Conservation (phyloP, 305 asterid genomes). For the Petunia hybrid region DNA sequence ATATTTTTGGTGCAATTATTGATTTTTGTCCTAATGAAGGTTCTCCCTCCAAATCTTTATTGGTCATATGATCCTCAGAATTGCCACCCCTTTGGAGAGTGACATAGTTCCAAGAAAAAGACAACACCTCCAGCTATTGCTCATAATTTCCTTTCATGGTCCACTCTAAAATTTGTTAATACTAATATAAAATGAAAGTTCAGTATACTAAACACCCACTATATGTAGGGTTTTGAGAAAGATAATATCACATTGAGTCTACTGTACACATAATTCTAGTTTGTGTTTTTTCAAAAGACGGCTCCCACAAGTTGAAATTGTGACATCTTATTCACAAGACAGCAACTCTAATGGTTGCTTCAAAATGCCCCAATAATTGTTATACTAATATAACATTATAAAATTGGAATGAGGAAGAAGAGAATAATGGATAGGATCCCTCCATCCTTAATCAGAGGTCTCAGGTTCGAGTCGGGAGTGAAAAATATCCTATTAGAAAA, state of each 20-base stretch:
- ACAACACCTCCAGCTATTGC: conserved; percentile 54
- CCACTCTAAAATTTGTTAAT: not conserved
- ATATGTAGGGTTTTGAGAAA: too few relatives aligned
- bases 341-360: conserved; percentile 37
- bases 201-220: too few relatives aligned
- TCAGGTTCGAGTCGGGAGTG: too few relatives aligned
- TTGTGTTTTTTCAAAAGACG: too few relatives aligned
- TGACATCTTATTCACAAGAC: too few relatives aligned
- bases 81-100: conserved; percentile 57
- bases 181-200: too few relatives aligned
- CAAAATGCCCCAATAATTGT: conserved; percentile 30
- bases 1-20: conserved; percentile 58
- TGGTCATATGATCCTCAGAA: conserved; percentile 50
- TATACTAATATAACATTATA: conserved; percentile 27
- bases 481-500: too few relatives aligned
- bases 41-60: conserved; percentile 47
- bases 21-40: conserved; percentile 45
- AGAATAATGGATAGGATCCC: not conserved
- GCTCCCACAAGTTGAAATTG: too few relatives aligned
- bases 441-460: too few relatives aligned
- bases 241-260: too few relatives aligned
- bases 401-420: not conserved
- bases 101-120: conserved; percentile 57
- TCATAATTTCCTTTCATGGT: conserved; percentile 52
- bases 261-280: too few relatives aligned